phyloP scores from a whole-genome alignment of 2,329 filamentous ascomycete genomes.

The Sodiomyces alkalinus region DNA sequence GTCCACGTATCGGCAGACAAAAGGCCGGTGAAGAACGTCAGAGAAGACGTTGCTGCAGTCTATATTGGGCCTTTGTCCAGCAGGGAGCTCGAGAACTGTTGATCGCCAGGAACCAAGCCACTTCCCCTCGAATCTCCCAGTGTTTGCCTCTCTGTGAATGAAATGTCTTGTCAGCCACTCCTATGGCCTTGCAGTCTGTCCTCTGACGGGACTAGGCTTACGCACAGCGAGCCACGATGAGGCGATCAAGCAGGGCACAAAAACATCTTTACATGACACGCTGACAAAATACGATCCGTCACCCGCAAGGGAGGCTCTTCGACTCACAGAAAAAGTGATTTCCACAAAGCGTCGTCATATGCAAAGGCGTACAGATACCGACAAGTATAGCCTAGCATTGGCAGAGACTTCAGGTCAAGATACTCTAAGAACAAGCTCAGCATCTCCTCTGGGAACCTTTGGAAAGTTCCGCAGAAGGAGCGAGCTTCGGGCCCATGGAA shows the following conservation, averaged over 20 bases:
- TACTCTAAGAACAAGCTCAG: constrained; percentile 61
- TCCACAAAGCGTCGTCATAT: constrained; percentile 78
- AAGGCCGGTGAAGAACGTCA: constrained; percentile 79
- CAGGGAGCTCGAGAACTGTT: constrained; percentile 49
- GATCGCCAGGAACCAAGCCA: constrained; percentile 82
- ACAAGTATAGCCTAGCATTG: constrained; percentile 60
- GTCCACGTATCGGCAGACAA: constrained; percentile 68
- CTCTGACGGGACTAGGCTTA: too few relatives aligned
- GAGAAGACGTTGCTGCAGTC: constrained; percentile 74
- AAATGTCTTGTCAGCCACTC: constrained; percentile 4
- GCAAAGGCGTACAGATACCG: constrained; percentile 78
- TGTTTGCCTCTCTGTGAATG: neutral
- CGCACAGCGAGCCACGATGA: too few relatives aligned
- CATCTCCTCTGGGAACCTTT: constrained; percentile 64
- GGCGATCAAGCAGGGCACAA: too few relatives aligned
- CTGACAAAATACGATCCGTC: too few relatives aligned
- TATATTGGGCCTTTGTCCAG: constrained; percentile 36
- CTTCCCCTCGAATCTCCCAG: constrained; percentile 17
- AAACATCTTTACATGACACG: too few relatives aligned
- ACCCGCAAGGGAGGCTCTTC: too few relatives aligned
- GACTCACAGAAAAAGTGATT: constrained; percentile 68
- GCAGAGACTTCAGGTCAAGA: constrained; percentile 48
- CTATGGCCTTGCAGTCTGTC: too few relatives aligned
- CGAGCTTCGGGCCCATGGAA: constrained; percentile 53
- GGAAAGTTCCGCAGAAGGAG: constrained; percentile 47